Base-by-base conservation (phyloP, 164 flowering plant species). In the Amborella trichopoda region DNA sequence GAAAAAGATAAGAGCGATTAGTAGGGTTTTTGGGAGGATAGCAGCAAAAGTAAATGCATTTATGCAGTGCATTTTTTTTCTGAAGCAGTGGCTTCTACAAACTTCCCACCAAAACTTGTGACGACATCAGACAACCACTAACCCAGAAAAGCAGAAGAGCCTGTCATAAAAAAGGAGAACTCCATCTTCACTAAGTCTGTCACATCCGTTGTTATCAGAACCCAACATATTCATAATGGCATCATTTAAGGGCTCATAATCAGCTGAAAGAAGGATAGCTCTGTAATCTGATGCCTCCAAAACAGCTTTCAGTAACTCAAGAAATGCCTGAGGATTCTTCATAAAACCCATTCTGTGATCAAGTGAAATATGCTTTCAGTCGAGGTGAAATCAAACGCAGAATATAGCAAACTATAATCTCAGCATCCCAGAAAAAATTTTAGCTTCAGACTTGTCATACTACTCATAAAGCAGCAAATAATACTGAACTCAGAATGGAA, bases 301-400 rank as follows among this genome's bases (percentile, higher is more conserved):
- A 54, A 68, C 88, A 50, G 58, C 60, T 56, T 70, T 66, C 43
- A 91, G 73, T 44, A 78, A 76, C 11, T 21, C 68, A 56, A 87
- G 80, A 65, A 87, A 87, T 55, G 77, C 80, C 40, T n/a, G 65
- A 30, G 94, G 78, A 28, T 80, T 77, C 53, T 50, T 71, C 55
- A 87, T 23, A 49, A 80, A 81, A 23, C 98, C 98, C 95, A 91
- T 81, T 74, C 96, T 91, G 91, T 66, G 74, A n/a, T n/a, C n/a
- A 37, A 19, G 38, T 41, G 17, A 22, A 33, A 52, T 18, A 27
- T 20, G 19, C 17, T 9, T 13, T 23, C 14, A 50, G 45, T 25
- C 9, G 22, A 50, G 1, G n/a, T n/a, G n/a, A n/a, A n/a, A n/a
- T n/a, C n/a, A n/a, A n/a, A n/a, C n/a, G n/a, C n/a, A n/a, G n/a